Evolutionary conservation across 768 basidiomycete genomes (phyloP), one percentile per base, ranked within the genome.

Genomic region (Suillus placidus): DNA sequence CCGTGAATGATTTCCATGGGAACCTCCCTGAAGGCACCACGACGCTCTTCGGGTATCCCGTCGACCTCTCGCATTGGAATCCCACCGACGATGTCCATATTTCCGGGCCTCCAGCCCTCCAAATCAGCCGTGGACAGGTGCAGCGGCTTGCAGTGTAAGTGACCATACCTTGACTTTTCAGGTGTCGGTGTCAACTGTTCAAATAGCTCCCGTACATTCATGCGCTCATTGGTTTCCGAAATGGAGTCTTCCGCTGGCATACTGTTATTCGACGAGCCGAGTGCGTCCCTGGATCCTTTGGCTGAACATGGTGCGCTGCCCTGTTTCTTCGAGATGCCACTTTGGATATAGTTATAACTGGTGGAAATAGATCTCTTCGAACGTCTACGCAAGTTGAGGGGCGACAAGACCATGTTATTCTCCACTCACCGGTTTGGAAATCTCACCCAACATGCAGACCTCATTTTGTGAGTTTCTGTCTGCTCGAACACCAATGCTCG

Each of bases 321-420:
- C n/a, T 1, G 7, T 42, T 40, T 20, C 8, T 32, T 40, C 38
- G 14, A 3, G 14, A 7, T 42, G 26, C 7, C 37, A 12, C 20
- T 16, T 35, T 6, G 54, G 47, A n/a, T 62, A 42, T 61, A 38
- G 16, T 56, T 18, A 7, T 61, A 30, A 64, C 35, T 34, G 43
- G 18, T 60, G 5, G 30, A 32, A 13, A n/a, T 63, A 85, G 84
- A 93, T 70, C 79, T 93, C 9, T 94, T 94, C 63, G 85, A 89
- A 67, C 81, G 90, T 55, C 78, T 93, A 37, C 85, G 88, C n/a
- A 77, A 81, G 12, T 72, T 92, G 23, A 82, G 91, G 52, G 90
- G 89, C 18, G 87, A 83, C 74, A 93, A 91, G 75, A 92, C 91
- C 1, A 93, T 93, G 92, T 74, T 93, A 26, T 92, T 92, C 72